A percentile compares a stretch with the other conserved stretches of the same genome.
phyloP scores from a whole-genome alignment of 495 filamentous ascomycete genomes.

The Tuber umbilicatum region DNA sequence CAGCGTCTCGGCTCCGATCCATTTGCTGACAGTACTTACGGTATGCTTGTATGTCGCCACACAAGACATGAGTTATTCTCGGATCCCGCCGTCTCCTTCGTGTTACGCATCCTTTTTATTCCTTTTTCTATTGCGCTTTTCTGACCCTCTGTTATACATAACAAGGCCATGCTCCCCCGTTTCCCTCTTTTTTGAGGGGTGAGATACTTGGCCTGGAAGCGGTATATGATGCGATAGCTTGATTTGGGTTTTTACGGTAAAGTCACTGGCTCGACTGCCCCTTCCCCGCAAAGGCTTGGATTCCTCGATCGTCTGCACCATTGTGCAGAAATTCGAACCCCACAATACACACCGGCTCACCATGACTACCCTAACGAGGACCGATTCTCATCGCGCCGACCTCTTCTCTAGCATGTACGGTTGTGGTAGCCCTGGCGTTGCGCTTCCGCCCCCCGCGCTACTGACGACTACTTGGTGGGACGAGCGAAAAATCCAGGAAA shows the following conservation, averaged over 20 bases:
- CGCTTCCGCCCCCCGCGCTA: constrained; percentile 23
- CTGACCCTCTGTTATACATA: neutral
- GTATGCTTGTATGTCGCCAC: neutral
- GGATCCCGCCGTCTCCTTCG: neutral
- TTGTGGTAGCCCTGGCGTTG: constrained; percentile 24
- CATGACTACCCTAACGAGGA: constrained; percentile 32
- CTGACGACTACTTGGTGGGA: constrained; percentile 37
- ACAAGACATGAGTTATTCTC: neutral
- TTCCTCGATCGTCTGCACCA: neutral
- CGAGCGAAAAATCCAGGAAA: constrained; percentile 35
- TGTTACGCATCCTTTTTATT: neutral
- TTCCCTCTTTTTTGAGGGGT: neutral
- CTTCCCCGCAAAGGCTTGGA: neutral
- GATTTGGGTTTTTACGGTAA: neutral
- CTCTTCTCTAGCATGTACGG: constrained; percentile 38
- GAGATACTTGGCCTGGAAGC: neutral
- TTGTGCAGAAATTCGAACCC: neutral
- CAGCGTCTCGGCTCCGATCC: neutral
- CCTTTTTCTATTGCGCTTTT: neutral
- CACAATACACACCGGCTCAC: neutral
- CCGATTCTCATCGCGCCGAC: constrained; percentile 22
- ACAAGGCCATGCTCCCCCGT: neutral
- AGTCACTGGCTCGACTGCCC: neutral
- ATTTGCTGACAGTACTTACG: neutral
- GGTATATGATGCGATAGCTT: neutral